These are phyloP conservation scores for Simplicillium aogashimaense DNA, from an alignment of 2,329 filamentous ascomycete genomes.

Conservation along the genomic window DNA sequence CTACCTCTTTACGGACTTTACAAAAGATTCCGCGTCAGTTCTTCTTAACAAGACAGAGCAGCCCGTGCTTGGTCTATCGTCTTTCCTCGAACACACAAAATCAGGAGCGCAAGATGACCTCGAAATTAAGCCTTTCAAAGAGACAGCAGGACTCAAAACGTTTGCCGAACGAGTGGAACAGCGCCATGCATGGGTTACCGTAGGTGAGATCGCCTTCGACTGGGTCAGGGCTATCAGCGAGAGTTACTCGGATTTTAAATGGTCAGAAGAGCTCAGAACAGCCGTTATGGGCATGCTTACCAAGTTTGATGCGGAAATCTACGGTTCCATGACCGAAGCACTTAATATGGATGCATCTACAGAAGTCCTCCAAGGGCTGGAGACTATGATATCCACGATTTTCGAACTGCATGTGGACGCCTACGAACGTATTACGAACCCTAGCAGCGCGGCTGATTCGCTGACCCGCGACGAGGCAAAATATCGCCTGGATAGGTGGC, in stretches of 20 bases:
- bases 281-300: constrained; percentile 47
- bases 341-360: constrained; percentile 17
- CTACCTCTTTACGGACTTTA: constrained; percentile 36
- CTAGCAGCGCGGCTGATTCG: constrained; percentile 42
- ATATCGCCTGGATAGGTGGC: constrained; percentile 40
- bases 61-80: constrained; percentile 43
- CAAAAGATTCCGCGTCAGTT: constrained; percentile 42
- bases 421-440: constrained; percentile 48
- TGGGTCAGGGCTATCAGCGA: constrained; percentile 42
- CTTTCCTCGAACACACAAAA: constrained; percentile 56
- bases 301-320: constrained; percentile 41
- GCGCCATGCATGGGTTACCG: constrained; percentile 34
- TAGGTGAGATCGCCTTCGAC: constrained; percentile 48
- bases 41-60: constrained; percentile 43
- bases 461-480: constrained; percentile 38
- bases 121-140: constrained; percentile 39
- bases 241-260: constrained; percentile 44
- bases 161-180: constrained; percentile 41
- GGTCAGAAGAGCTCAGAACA: constrained; percentile 48
- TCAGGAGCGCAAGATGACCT: constrained; percentile 39
- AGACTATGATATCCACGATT: constrained; percentile 43
- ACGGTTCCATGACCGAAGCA: constrained; percentile 33
- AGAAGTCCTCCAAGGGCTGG: constrained; percentile 20
- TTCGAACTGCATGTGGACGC: constrained; percentile 54
- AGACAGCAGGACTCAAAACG: constrained; percentile 36